These are phyloP conservation scores for Evansstolkia leycettana DNA, from an alignment of 495 filamentous ascomycete genomes.

Conservation along the genomic window DNA sequence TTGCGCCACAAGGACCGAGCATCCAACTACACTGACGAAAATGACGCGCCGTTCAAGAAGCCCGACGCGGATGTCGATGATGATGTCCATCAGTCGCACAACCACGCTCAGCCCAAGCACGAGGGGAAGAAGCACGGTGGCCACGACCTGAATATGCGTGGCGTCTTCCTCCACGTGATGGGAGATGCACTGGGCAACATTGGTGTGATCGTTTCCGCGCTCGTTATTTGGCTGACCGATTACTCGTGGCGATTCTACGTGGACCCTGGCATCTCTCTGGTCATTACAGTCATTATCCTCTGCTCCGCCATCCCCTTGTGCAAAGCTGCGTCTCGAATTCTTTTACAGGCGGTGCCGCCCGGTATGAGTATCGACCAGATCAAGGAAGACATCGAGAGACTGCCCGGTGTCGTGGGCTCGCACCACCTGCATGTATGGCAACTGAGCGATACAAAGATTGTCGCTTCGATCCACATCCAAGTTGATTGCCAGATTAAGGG, in stretches of 20 bases:
- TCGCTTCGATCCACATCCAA: conserved; percentile 86
- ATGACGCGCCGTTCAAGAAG: conserved; percentile 6
- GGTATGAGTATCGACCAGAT: conserved; percentile 82
- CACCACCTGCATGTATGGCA: conserved; percentile 98
- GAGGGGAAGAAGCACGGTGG: conserved; percentile 44
- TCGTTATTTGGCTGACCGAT: conserved; percentile 81
- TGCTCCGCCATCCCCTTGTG: conserved; percentile 83
- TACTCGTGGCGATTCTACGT: conserved; percentile 62
- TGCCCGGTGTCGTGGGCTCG: conserved; percentile 75
- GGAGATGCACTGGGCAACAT: conserved; percentile 96
- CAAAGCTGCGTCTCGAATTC: conserved; percentile 82
- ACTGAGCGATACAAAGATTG: conserved; percentile 81
- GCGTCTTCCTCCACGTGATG: conserved; percentile 91
- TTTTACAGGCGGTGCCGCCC: conserved; percentile 84
- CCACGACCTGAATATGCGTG: conserved; percentile 96
- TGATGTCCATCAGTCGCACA: conserved; percentile 43
- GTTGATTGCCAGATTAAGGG: conserved; percentile 64
- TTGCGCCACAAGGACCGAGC: conserved; percentile 21
- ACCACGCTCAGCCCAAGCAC: conserved; percentile 68
- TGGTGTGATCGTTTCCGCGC: conserved; percentile 85
- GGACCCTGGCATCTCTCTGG: conserved; percentile 85
- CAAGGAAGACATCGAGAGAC: conserved; percentile 73
- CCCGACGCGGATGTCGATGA: conserved; percentile 10
- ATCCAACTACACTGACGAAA: conserved; percentile 29
- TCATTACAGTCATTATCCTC: conserved; percentile 94